A percentile compares a stretch with the other conserved stretches of the same genome.
These are phyloP conservation scores for Geranium incanum DNA, from an alignment of 441 rosid genomes.

Conservation along the genomic window DNA sequence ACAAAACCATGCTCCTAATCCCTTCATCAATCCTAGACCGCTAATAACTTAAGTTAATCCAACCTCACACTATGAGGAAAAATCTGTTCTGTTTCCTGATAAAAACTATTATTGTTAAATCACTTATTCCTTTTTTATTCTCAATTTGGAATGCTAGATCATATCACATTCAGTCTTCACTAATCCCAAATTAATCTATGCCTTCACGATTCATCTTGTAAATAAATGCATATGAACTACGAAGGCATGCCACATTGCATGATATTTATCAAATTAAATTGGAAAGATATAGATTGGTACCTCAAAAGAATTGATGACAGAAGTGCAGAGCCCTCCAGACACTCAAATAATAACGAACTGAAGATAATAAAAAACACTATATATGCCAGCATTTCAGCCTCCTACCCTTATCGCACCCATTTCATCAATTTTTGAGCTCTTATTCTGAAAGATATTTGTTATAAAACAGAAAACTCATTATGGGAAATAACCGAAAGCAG, in stretches of 20 bases:
- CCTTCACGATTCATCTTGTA: no score
- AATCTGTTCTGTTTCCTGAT: neutral
- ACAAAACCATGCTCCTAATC: no score
- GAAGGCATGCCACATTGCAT: no score
- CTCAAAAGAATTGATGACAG: constrained; percentile 32
- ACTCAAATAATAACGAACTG: constrained; percentile 30
- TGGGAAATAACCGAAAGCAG: neutral
- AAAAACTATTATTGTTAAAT: neutral
- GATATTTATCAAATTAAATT: neutral
- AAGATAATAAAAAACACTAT: constrained; percentile 26
- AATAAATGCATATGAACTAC: no score
- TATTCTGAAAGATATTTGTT: constrained; percentile 47
- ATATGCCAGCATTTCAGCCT: constrained; percentile 45
- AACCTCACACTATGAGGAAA: neutral
- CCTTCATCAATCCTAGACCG: neutral
- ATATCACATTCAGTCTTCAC: neutral
- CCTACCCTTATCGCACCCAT: constrained; percentile 79
- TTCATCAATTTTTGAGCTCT: constrained; percentile 82
- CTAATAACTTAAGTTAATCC: neutral
- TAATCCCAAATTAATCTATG: no score
- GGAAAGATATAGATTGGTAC: constrained; percentile 20
- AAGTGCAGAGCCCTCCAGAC: constrained; percentile 35
- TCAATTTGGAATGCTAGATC: neutral
- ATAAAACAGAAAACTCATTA: constrained; percentile 12
- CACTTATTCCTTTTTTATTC: neutral